Conservation (phyloP, 176 grass and related monocot genomes). For the Musa acuminata region DNA sequence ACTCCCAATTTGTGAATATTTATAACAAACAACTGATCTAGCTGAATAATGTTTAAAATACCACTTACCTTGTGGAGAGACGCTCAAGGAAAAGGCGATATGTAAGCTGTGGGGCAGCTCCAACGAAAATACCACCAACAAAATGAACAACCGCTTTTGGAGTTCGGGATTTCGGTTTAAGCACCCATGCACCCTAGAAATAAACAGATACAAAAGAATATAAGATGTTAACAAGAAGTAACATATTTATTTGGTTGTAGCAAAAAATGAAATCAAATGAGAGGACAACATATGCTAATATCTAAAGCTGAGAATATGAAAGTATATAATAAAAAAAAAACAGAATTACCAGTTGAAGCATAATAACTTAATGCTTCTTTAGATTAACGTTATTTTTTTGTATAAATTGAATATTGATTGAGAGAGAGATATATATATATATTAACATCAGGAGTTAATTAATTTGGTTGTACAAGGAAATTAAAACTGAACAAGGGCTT, state of each 20-base stretch:
- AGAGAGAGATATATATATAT: too few species aligned
- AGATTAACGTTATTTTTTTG: not conserved
- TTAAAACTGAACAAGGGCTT: too few species aligned
- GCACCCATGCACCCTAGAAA: constrained; percentile 75
- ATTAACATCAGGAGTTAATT: too few species aligned
- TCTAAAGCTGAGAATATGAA: too few species aligned
- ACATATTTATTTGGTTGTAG: not conserved
- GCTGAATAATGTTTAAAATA: not conserved
- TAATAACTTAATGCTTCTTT: not conserved
- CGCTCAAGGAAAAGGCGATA: constrained; percentile 83
- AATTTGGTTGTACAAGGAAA: too few species aligned
- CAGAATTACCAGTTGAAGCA: not conserved
- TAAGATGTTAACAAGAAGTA: not conserved
- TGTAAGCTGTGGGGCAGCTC: constrained; percentile 82
- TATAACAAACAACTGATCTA: not conserved
- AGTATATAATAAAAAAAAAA: not conserved
- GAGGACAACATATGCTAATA: not conserved
- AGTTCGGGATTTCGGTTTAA: constrained; percentile 43
- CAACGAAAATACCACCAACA: constrained; percentile 86
- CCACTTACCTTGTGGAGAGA: constrained; percentile 59
- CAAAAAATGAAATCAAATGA: not conserved
- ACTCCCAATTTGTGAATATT: not conserved
- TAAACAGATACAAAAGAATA: constrained; percentile 16
- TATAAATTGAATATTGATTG: too few species aligned
- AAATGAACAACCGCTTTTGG: constrained; percentile 72